Conservation (phyloP, 2,329 filamentous ascomycete genomes). For the Celoporthe dispersa region DNA sequence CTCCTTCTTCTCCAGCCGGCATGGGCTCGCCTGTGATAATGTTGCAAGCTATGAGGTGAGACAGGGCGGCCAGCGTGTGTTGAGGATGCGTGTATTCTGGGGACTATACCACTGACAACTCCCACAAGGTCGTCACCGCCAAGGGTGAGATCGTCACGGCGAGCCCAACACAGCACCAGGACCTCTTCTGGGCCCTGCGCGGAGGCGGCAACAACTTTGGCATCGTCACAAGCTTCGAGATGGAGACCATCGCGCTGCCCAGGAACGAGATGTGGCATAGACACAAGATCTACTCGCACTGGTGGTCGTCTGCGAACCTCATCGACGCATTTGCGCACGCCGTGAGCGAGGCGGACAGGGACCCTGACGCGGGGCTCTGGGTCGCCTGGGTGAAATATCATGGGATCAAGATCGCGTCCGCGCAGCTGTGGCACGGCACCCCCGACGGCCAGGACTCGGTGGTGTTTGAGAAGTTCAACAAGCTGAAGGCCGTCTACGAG, state of each 20-base stretch:
- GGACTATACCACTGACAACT: too few relatives aligned
- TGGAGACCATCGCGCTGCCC: conserved; percentile 41
- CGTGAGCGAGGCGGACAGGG: conserved; percentile 35
- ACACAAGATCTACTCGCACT: conserved; percentile 37
- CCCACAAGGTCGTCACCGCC: conserved; percentile 28
- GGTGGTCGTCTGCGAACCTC: conserved; percentile 37
- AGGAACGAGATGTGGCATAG: conserved; percentile 45
- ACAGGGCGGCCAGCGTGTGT: conserved; percentile 11
- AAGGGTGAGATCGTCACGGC: conserved; percentile 36
- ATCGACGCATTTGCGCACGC: conserved; percentile 40
- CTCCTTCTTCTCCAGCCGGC: conserved; percentile 16
- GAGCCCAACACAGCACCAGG: conserved; percentile 46
- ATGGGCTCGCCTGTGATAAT: conserved; percentile 18
- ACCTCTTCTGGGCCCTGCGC: conserved; percentile 60
- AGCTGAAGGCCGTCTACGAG: neutral
- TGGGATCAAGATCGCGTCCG: conserved; percentile 35
- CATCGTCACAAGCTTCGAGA: conserved; percentile 55
- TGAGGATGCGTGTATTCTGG: too few relatives aligned
- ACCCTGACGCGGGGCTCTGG: conserved; percentile 38
- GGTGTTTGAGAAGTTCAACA: conserved; percentile 3
- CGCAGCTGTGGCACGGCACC: conserved; percentile 43
- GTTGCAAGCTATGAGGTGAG: conserved; percentile 20
- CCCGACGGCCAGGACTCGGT: conserved; percentile 33
- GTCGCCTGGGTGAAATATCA: conserved; percentile 23
- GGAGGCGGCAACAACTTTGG: conserved; percentile 49